Percentiles rank a stretch among this genome's conserved stretches.
Conservation (phyloP, 2,329 filamentous ascomycete genomes). For the Pseudogymnoascus pannorum region DNA sequence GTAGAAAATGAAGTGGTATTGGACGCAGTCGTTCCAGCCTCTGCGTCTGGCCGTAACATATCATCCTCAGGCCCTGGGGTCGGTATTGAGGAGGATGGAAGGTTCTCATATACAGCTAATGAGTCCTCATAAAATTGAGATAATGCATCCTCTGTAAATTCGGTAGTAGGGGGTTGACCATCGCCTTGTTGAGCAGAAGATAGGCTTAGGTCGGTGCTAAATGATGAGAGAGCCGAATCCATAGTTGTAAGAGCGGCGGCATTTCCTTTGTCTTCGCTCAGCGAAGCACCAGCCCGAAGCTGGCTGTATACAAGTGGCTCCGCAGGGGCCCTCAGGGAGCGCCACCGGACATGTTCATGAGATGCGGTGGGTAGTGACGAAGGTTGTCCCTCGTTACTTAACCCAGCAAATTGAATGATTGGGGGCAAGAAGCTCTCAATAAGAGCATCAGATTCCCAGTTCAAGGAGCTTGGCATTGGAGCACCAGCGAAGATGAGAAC, state of each 20-base stretch:
- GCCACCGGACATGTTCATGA: conserved; percentile 36
- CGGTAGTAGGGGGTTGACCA: conserved; percentile 11
- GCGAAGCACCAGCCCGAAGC: conserved; percentile 41
- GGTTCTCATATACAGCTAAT: conserved; percentile 59
- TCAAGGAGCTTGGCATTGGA: conserved; percentile 45
- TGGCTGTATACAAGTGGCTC: conserved; percentile 40
- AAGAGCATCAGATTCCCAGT: conserved; percentile 47
- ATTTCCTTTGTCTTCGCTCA: conserved; percentile 26
- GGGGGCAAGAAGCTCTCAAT: conserved; percentile 38
- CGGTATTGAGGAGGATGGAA: conserved; percentile 53
- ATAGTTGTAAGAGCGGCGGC: conserved; percentile 43
- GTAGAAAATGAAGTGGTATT: conserved; percentile 30
- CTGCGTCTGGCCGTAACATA: conserved; percentile 10
- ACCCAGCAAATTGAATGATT: conserved; percentile 34
- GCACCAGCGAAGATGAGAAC: conserved; percentile 52
- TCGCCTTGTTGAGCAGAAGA: conserved; percentile 19
- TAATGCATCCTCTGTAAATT: conserved; percentile 32
- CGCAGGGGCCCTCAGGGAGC: conserved; percentile 41
- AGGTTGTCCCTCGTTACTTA: conserved; percentile 14
- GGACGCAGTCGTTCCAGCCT: conserved; percentile 30
- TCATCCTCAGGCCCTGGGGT: neutral
- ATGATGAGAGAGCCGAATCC: conserved; percentile 28
- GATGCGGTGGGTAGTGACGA: conserved; percentile 10
- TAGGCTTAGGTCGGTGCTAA: conserved; percentile 9
- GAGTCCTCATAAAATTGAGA: conserved; percentile 74